Evolutionary conservation across 306 rosid species (phyloP).

Genomic region (Cicer pinnatifidum): DNA sequence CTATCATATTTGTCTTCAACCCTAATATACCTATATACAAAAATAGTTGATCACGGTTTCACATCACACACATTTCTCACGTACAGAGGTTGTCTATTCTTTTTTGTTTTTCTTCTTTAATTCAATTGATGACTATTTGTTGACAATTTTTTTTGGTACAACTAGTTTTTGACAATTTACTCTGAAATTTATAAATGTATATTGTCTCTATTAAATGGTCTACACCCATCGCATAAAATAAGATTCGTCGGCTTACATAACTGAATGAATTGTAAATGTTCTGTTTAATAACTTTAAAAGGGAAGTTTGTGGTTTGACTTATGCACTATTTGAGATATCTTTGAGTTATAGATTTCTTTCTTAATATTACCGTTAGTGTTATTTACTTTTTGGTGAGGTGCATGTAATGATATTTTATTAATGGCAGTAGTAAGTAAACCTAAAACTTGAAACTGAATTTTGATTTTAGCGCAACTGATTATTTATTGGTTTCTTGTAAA

Average conservation of each 20-base stretch:
- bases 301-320: slow-evolving; percentile 31
- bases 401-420: slow-evolving; percentile 21
- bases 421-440: neutral
- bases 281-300: slow-evolving; percentile 33
- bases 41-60: neutral
- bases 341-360: slow-evolving; percentile 12
- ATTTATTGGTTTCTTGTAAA: slow-evolving; percentile 29
- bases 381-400: slow-evolving; percentile 20
- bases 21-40: slow-evolving; percentile 14
- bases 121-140: no score
- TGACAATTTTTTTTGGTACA: no score
- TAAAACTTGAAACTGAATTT: slow-evolving; percentile 30
- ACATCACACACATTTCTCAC: neutral
- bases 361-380: slow-evolving; percentile 3
- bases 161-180: slow-evolving; percentile 4
- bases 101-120: slow-evolving; percentile 21
- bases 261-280: slow-evolving; percentile 8
- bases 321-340: slow-evolving; percentile 14
- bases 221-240: neutral
- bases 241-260: slow-evolving; percentile 6
- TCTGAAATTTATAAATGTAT: slow-evolving; percentile 4
- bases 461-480: slow-evolving; percentile 1
- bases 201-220: slow-evolving; percentile 1
- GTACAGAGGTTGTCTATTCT: slow-evolving; percentile 11
- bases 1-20: slow-evolving; percentile 15